These are phyloP conservation scores for Macrolepiota dolichaula DNA, from an alignment of 768 basidiomycete genomes.

Conservation along the genomic window DNA sequence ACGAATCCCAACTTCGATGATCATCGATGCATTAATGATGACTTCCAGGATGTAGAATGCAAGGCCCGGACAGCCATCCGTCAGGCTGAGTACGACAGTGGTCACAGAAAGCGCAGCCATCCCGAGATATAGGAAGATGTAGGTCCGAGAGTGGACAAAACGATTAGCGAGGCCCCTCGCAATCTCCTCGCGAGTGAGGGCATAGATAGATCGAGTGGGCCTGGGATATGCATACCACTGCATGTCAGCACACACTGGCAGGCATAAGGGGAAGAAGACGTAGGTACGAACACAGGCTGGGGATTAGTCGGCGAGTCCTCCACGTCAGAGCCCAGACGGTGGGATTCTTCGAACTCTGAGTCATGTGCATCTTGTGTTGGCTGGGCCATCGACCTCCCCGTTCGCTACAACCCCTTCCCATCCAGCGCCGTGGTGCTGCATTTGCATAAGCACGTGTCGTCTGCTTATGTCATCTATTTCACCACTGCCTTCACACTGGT, in stretches of 20 bases:
- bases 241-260: conserved; percentile 15
- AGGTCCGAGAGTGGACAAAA: conserved; percentile 83
- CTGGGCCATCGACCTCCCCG: conserved; percentile 30
- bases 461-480: background rate
- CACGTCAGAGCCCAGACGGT: conserved; percentile 28
- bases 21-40: conserved; percentile 89
- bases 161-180: conserved; percentile 84
- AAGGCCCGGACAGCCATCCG: conserved; percentile 82
- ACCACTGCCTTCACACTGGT: background rate
- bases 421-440: background rate
- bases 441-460: background rate
- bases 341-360: conserved; percentile 27
- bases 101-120: conserved; percentile 88
- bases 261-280: background rate
- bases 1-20: conserved; percentile 87
- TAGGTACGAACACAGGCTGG: conserved; percentile 24
- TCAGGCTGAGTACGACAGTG: conserved; percentile 79
- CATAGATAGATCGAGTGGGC: conserved; percentile 78
- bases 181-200: conserved; percentile 80
- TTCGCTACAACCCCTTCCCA: background rate
- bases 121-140: conserved; percentile 83
- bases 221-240: conserved; percentile 32
- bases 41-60: conserved; percentile 88
- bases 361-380: conserved; percentile 31
- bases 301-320: conserved; percentile 8